Base-by-base conservation (phyloP, 768 basidiomycete genomes). In the Amanita brunnescens region DNA sequence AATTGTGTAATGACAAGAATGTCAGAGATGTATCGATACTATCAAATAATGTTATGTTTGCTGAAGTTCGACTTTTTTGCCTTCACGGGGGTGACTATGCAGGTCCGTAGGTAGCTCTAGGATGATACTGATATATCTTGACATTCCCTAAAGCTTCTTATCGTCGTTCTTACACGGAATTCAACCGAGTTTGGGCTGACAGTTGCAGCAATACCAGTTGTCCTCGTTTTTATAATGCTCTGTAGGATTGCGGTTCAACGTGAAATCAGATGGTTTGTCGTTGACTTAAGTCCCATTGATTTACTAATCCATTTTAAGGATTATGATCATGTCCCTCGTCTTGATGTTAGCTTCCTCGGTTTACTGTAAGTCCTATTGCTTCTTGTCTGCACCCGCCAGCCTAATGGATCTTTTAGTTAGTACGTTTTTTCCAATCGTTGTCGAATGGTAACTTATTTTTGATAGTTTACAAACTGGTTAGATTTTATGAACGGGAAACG, bases 41-140 rank as follows among this genome's bases (percentile, higher is more conserved):
- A 92, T 61, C 86, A 92, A 68, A 79, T 92, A 59, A 79, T 91
- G 75, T 80, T 92, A 41, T 91, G 87, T 61, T 75, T 92, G 47
- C 78, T 92, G 58, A 92, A 91, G 63, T 90, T 92, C 64, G 89
- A 92, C 65, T 92, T 91, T 66, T 92, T 92, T 71, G 81, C 78
- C 64, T 91, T 92, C 62, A 75, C 77, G 18, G 90, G 85, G n/a
- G 83, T 91, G 21, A 91, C 89, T 2, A 90, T 91, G 78, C 90
- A 92, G 80, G 89, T 79, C 46, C 30, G 18, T 41, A n/a, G 26
- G 40, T n/a, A 24, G 6, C 6, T 7, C 6, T 7, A 30, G 1
- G 12, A 18, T 3, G 10, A 29, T 5, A 18, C 6, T 21, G 14
- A 18, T 16, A 10, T 21, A 4, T 9, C 12, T 41, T 35, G 18